Base-by-base conservation (phyloP, 75 land plant genomes). In the Sequoia sempervirens region DNA sequence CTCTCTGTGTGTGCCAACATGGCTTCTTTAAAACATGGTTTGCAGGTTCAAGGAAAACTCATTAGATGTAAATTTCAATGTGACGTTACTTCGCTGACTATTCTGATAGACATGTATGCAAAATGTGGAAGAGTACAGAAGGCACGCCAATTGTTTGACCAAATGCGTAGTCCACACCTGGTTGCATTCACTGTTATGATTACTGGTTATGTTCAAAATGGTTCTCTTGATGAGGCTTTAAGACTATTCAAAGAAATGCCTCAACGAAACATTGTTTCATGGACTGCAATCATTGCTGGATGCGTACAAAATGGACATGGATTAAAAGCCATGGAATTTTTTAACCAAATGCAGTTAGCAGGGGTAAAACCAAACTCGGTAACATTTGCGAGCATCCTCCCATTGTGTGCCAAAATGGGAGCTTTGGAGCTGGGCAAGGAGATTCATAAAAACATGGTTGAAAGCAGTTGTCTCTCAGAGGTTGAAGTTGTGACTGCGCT, bases 131-230 rank as follows among this genome's bases (percentile, higher is more conserved):
- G 45, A 15, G 28, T 86, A 5, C 34, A 45, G 38, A 36, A 73
- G 15, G 87, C 87, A 5, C 61, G 87, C 46, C 61, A 75, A 1
- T 30, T 90, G 84, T 90, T 90, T 72, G 91, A 90, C 74, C 17
- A 28, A 82, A 85, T 88, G 91, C 70, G 43, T 50, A 40, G 74
- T 41, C 81, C 84, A 40, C 82, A 84, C 50, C 46, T 80, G 14
- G 81, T 84, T 14, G 72, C 91, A 47, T 90, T 89, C 90, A 87
- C 84, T 32, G 46, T 80, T 4, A 87, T 89, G 79, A 61, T 89
- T 45, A 79, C 41, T 70, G 90, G 86, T 17, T 89, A 87, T 81
- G 84, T 81, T 28, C 72, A 83, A 26, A 5, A 14, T 8, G 53
- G 53, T 50, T 50, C 0, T 3, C 53, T 50, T 50, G 14, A 12